phyloP scores from a whole-genome alignment of 2,329 filamentous ascomycete genomes.

The Fusarium nygamai region DNA sequence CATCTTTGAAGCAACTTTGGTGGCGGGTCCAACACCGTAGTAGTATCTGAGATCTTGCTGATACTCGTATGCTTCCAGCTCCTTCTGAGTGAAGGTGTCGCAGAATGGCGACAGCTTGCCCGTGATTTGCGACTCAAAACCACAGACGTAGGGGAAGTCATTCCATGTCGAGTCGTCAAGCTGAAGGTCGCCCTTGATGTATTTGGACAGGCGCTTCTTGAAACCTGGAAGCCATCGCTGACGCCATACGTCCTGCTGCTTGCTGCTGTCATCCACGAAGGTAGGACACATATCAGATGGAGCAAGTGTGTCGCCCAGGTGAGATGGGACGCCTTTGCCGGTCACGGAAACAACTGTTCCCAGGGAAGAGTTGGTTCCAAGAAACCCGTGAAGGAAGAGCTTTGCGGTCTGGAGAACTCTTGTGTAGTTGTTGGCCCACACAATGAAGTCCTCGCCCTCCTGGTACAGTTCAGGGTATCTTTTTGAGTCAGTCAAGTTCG shows the following conservation, averaged over 20 bases:
- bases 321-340: conserved; percentile 60
- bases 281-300: conserved; percentile 71
- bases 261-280: conserved; percentile 64
- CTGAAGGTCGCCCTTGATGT: conserved; percentile 64
- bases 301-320: conserved; percentile 68
- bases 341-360: conserved; percentile 69
- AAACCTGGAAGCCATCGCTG: conserved; percentile 62
- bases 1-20: conserved; percentile 62
- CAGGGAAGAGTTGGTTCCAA: conserved; percentile 63
- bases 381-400: conserved; percentile 69
- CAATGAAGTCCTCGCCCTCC: conserved; percentile 61
- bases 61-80: conserved; percentile 73
- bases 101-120: conserved; percentile 71
- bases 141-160: conserved; percentile 75
- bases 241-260: conserved; percentile 59
- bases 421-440: conserved; percentile 74
- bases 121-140: conserved; percentile 75
- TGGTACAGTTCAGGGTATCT: conserved; percentile 61
- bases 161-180: conserved; percentile 63
- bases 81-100: conserved; percentile 67
- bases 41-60: conserved; percentile 75
- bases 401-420: conserved; percentile 70
- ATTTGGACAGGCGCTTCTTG: conserved; percentile 61
- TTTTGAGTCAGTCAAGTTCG: neutral
- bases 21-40: conserved; percentile 70